Base-by-base conservation (phyloP, 139 green algal genomes). In the Tetraselmis chui region DNA sequence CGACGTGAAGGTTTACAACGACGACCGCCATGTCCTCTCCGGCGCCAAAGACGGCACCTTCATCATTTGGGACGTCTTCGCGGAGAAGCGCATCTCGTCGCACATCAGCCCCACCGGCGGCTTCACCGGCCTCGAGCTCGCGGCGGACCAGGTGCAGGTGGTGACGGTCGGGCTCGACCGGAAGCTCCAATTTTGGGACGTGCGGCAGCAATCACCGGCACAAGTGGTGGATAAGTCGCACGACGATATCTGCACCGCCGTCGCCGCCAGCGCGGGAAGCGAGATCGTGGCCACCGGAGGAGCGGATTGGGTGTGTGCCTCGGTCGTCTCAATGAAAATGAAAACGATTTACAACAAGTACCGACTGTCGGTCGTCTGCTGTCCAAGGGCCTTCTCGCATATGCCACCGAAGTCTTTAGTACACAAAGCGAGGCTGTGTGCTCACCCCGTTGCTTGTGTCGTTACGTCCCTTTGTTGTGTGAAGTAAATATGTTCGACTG, bases 1-100 rank as follows among this genome's bases (percentile, higher is more conserved):
- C 30, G 83, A 86, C 32, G 59, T 86, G n/a, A 86, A 83, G 83
- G 83, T 83, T 31, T 29, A 59, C 59, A 1, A 75, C 29, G 82
- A 85, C 32, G 82, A 85, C 78, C 32, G 30, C 2, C 83, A 83
- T 78, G 30, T 83, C 27, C 31, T 83, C 18, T 31, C 78, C 2
- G 78, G 78, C 74, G 79, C 78, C 30, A 74, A 80, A 74, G 83
- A 86, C 75, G 31, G 78, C 74, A 82, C 74, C 27, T 86, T 79
- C 30, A 58, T 27, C n/a, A 78, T 86, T 1, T 83, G 83, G 78
- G 83, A 83, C 78, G 76, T 83, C 2, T 26, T 28, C 31, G 28
- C 59, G 2, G 83, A 86, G 83, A 76, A 76, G 28, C 30, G 82
- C n/a, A 67, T 18, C 58, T 59, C 78, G 1, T 29, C 82, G 1